Base-by-base conservation (phyloP, 257 asterid species). In the Gentiana dahurica region DNA sequence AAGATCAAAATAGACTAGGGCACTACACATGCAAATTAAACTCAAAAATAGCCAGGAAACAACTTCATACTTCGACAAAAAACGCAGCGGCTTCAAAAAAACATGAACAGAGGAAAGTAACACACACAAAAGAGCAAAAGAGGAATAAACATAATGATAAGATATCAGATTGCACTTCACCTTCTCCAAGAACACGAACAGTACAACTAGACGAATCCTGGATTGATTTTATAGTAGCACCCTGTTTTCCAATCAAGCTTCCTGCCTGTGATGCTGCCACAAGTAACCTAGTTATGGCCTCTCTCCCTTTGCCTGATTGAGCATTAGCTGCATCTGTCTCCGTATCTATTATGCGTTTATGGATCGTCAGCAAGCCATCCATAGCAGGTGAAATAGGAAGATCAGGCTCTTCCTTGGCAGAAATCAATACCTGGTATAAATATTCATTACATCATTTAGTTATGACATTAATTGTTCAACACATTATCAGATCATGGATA, bases 211-310 rank as follows among this genome's bases (percentile, higher is more conserved):
- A 89, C 57, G 79, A 84, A 61, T 86, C 97, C 71, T 86, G 84
- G 68, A 89, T 82, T 47, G 90, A 68, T 78, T 89, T 89, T 58
- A 89, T 68, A n/a, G 97, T 89, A 56, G 94, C 80, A 53, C 97
- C 95, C 72, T 89, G 97, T 78, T 89, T 89, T 70, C 97, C 97
- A 50, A 89, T 89, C 77, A 89, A 81, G 73, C 81, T 83, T 65
- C 95, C 95, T 65, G 94, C 95, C 68, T 89, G 97, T 51, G 87
- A 68, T 66, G 93, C 93, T 50, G 97, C 95, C 50, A 89, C 89
- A 55, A 89, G 94, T 71, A 89, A 77, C 74, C 93, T 78, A 57
- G 97, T 84, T 71, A 79, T 62, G 63, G 72, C 68, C n/a, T 77
- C 71, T 67, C 75, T 81, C 47, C 76, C 68, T 45, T 53, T 58